Evolutionary conservation across 495 filamentous ascomycete genomes (phyloP), one percentile per base, ranked within the genome.

Genomic region (Apodospora peruviana): DNA sequence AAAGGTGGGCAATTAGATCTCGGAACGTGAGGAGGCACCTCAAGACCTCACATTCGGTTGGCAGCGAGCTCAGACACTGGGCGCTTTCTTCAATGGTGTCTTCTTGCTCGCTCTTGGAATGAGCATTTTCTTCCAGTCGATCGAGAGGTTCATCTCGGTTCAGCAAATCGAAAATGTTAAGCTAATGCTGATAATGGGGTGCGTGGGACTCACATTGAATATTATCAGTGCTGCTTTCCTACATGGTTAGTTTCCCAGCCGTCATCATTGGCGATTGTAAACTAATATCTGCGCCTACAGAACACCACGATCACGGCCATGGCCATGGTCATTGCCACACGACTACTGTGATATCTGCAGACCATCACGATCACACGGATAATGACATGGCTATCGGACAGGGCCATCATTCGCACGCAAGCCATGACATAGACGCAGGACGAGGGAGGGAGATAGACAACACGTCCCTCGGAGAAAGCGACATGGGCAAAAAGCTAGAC

Each of bases 31-130:
- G 43, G 52, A 64, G 7, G 66, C 67, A 9, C 74, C 70, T 12
- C 58, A 66, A 45, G 65, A 64, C 35, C 59, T 72, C 20, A 71
- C 69, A 1, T 68, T 61, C 46, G 70, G 91, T 69, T 97, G 91
- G 91, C 90, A 95, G 77, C 86, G 91, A 22, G 90, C 91, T 3
- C 85, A 91, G 62, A 85, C 91, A 1, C 77, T 97, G 2, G 91
- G 91, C 57, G 90, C 91, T n/a, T 78, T 97, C 50, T 83, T 95
- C 59, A 97, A 97, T 59, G 91, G 91, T 23, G 87, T 94, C n/a
- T 95, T 96, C 64, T 77, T 97, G 45, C 79, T 96, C 43, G 91
- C 91, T 0, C 73, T 97, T 5, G 95, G 90, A 50, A 60, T 96
- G 48, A 90, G 90, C 46, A 95, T 97, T 59, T 89, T 96, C 62